Conservation (phyloP, 2,329 filamentous ascomycete species). For the Plectosphaerella plurivora region DNA sequence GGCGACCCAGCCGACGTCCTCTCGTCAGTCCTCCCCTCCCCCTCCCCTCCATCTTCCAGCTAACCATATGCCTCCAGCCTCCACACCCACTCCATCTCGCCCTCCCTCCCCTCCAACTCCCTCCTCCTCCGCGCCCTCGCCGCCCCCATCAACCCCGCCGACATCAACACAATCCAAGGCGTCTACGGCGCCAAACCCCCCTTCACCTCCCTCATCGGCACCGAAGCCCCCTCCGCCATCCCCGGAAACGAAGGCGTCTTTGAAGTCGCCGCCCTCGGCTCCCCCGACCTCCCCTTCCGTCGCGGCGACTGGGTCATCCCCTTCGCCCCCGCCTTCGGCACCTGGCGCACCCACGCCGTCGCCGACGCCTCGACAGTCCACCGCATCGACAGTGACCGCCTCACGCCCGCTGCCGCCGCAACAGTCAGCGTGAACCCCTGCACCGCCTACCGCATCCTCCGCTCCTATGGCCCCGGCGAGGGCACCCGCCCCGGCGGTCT, state of each 20-base stretch:
- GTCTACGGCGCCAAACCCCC: conserved; percentile 84
- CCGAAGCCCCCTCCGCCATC: conserved; percentile 68
- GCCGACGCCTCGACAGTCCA: conserved; percentile 55
- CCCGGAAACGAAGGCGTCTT: conserved; percentile 92
- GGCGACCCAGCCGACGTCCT: conserved; percentile 72
- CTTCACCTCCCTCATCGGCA: conserved; percentile 74
- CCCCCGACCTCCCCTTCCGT: conserved; percentile 45
- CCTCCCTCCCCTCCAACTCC: conserved; percentile 57
- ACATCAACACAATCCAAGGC: conserved; percentile 97
- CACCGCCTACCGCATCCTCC: conserved; percentile 90
- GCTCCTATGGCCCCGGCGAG: conserved; percentile 61
- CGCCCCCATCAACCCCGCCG: conserved; percentile 91
- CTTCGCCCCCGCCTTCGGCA: conserved; percentile 76
- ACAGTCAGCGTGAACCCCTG: conserved; percentile 91
- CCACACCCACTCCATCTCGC: conserved; percentile 73
- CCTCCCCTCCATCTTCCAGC: background rate
- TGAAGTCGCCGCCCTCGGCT: conserved; percentile 72
- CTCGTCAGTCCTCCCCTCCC: conserved; percentile 35
- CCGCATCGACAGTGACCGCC: conserved; percentile 64
- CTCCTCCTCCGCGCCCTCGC: conserved; percentile 85
- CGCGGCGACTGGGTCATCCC: conserved; percentile 95
- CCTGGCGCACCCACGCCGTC: conserved; percentile 89
- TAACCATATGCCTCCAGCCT: conserved; percentile 36
- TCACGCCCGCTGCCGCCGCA: conserved; percentile 74
- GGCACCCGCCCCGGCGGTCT: conserved; percentile 35